phyloP scores from a whole-genome alignment of 2,329 filamentous ascomycete species.

The Dactylellina parvicollis region DNA sequence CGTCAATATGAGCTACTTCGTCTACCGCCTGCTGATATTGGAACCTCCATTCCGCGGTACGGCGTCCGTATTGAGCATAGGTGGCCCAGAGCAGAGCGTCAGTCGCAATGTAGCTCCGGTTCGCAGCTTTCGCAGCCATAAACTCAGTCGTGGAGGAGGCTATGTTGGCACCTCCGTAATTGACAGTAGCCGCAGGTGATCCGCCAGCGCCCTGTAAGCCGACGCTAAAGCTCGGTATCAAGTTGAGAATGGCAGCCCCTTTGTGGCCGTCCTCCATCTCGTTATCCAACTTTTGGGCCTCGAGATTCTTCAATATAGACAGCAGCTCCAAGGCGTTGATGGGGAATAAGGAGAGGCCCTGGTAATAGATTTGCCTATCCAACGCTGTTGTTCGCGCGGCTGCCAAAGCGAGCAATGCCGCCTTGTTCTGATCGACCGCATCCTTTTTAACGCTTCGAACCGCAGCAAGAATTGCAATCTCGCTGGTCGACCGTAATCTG shows the following conservation, averaged over 20 bases:
- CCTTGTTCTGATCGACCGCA: conserved; percentile 31
- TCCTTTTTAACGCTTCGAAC: conserved; percentile 53
- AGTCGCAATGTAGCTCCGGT: background rate
- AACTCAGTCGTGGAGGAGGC: background rate
- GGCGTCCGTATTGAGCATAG: background rate
- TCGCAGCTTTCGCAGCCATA: background rate
- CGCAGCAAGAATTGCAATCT: conserved; percentile 42
- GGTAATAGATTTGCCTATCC: conserved; percentile 6
- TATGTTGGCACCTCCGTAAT: background rate
- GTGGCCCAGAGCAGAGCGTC: background rate
- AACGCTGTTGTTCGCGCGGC: background rate
- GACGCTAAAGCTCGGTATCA: conserved; percentile 9
- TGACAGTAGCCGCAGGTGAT: background rate
- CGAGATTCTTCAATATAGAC: background rate
- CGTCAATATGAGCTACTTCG: background rate
- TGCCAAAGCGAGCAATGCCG: conserved; percentile 45
- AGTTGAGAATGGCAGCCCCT: background rate
- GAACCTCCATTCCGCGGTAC: background rate
- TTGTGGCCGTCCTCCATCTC: background rate
- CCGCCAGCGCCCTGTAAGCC: conserved; percentile 4
- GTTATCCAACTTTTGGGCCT: background rate
- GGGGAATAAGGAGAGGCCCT: background rate
- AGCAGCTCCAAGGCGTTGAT: background rate
- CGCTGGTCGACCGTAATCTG: conserved; percentile 50
- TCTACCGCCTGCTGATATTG: background rate